Evolutionary conservation across 768 basidiomycete genomes (phyloP).

Genomic region (Lactifluus volemus): DNA sequence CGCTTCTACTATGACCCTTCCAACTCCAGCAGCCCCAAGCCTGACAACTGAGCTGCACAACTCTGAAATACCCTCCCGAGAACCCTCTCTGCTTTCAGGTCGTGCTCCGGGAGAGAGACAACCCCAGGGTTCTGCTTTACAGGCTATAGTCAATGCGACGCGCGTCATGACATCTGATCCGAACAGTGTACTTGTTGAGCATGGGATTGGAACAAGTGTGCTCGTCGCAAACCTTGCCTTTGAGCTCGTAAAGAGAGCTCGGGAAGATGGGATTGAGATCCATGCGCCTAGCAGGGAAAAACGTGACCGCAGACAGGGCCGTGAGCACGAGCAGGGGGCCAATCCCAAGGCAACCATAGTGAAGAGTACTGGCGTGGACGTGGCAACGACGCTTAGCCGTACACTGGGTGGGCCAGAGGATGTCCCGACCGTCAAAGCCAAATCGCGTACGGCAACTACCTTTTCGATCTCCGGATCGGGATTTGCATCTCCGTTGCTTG

Average conservation of each 20-base stretch:
- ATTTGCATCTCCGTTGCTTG: conserved; percentile 51
- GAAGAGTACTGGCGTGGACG: conserved; percentile 32
- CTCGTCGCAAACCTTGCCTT: conserved; percentile 59
- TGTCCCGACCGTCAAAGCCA: conserved; percentile 5
- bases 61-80: conserved; percentile 4
- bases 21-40: conserved; percentile 8
- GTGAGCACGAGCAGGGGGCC: conserved; percentile 5
- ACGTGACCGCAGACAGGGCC: conserved; percentile 22
- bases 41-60: conserved; percentile 16
- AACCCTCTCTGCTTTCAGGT: conserved; percentile 18
- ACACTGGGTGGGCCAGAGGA: conserved; percentile 14
- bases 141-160: conserved; percentile 74
- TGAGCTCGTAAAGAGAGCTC: conserved; percentile 56
- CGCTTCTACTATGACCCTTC: conserved; percentile 1
- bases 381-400: conserved; percentile 29
- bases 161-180: conserved; percentile 82
- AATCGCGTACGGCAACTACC: conserved; percentile 34
- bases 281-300: conserved; percentile 44
- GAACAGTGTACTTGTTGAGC: conserved; percentile 62
- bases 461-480: conserved; percentile 29
- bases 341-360: conserved; percentile 13
- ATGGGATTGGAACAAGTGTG: conserved; percentile 52
- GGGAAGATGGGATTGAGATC: conserved; percentile 50
- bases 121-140: conserved; percentile 56
- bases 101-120: conserved; percentile 22